phyloP scores from a whole-genome alignment of 352 stramenopile genomes.

The Globisporangium okanoganense region DNA sequence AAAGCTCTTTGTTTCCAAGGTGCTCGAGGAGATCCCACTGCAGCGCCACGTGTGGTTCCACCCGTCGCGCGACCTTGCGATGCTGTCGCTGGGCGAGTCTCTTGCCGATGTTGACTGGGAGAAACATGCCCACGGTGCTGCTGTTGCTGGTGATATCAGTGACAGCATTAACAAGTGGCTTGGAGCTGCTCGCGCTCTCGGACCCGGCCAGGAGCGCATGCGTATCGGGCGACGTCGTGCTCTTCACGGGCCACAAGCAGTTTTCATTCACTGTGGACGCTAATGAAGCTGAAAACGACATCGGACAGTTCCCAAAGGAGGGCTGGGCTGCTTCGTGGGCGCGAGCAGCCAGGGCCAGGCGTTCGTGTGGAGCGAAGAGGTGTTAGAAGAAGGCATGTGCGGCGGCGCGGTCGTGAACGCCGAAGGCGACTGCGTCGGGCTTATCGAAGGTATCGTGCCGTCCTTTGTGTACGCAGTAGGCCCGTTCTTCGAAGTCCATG shows the following conservation, averaged over 20 bases:
- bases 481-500: slow-evolving; percentile 18
- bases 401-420: slow-evolving; percentile 57
- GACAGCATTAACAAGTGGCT: slow-evolving; percentile 16
- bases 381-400: slow-evolving; percentile 82
- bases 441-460: slow-evolving; percentile 80
- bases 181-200: slow-evolving; percentile 38
- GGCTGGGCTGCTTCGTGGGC: slow-evolving; percentile 53
- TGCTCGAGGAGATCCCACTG: slow-evolving; percentile 60
- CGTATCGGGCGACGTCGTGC: slow-evolving; percentile 31
- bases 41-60: slow-evolving; percentile 48
- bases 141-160: too few species aligned
- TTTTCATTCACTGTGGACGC: slow-evolving; percentile 11
- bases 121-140: slow-evolving; percentile 1
- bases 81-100: slow-evolving; percentile 46
- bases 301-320: slow-evolving; percentile 41
- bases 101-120: slow-evolving; percentile 20
- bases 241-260: slow-evolving; percentile 56
- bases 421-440: slow-evolving; percentile 44
- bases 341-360: slow-evolving; percentile 53
- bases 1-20: slow-evolving; percentile 19
- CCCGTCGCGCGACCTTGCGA: slow-evolving; percentile 47
- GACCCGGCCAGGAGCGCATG: slow-evolving; percentile 5
- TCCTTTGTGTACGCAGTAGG: slow-evolving; percentile 18
- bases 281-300: slow-evolving; percentile 2
- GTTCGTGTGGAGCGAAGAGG: slow-evolving; percentile 69